Base-by-base conservation (phyloP, 345 rosid species). In the Streptanthus diversifolius region DNA sequence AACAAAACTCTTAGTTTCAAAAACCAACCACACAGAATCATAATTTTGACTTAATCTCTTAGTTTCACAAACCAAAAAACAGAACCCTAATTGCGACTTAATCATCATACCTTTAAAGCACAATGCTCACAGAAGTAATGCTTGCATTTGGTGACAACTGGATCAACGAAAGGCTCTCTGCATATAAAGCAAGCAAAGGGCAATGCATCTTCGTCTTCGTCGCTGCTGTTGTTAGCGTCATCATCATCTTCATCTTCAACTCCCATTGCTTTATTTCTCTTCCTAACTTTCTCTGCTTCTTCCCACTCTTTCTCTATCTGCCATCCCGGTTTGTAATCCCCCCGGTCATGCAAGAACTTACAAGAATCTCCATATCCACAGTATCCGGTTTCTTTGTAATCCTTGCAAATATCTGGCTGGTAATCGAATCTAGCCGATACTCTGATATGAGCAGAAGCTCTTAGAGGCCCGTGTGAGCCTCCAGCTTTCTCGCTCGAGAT, bases 81-180 rank as follows among this genome's bases (percentile, higher is more conserved):
- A 30, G 18, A 59, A 9, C 18, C 64, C 14, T 43, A 33, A 27
- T 1, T 47, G 17, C 17, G 10, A 35, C 9, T 15, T 14, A 13
- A 29, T 25, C 48, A 75, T 17, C 47, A 2, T 76, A 90, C 98
- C 98, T 82, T 90, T 44, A 90, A 78, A 75, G 98, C 95, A 63
- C 96, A 92, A 78, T 92, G 98, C 88, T 92, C 95, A 8, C 95
- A 92, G 75, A 92, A 90, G 81, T 87, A 88, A 61, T 92, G 96
- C 76, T 85, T 87, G 89, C 96, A 92, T 49, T 92, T 88, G 2
- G 95, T 90, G 39, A 90, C 82, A 3, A 92, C 96, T 9, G 96
- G 96, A 77, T 92, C 95, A 19, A 83, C 89, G 78, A 92, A 92
- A 8, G 82, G 79, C 53, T 86, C 77, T 78, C 91, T 86, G 76